Base-by-base conservation (phyloP, 441 rosid species). In the Adansonia rubrostipa region DNA sequence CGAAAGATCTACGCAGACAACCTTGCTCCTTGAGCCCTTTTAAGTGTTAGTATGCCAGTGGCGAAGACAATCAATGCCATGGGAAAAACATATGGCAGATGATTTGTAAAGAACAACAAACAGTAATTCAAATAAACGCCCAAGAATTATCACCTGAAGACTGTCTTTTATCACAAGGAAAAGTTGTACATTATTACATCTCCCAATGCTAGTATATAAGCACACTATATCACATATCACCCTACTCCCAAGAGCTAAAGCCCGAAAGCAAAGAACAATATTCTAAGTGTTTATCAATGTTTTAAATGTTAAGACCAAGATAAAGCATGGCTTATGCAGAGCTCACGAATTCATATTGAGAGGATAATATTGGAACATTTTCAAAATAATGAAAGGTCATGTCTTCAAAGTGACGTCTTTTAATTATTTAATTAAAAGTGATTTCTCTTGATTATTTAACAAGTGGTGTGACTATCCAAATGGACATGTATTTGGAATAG, bases 11-110 rank as follows among this genome's bases (percentile, higher is more conserved):
- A 71, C 98, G 97, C 40, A 96, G 87, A 77, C 99, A 97, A 44
- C 98, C 98, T 89, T 96, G 99, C 82, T 88, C 88, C 86, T 90
- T 92, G n/a, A 96, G 91, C 76, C 99, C 93, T 85, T 36, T 93
- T 96, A 22, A 96, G 78, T 13, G 96, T 92, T 71, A 96, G 90
- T 98, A 96, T 96, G 62, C 85, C 86, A 80, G 89, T 84, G 47
- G 97, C 95, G 80, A 91, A 83, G 79, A 91, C 83, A 78, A 91
- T 86, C 86, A 96, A 80, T 28, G 83, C 78, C 77, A 82, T 85
- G 9, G 98, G 98, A 83, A 96, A 86, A 58, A 93, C 81, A 78
- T 92, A 94, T 44, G 89, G 79, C 85, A 92, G 82, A 85, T 92
- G 88, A 80, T 93, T 91, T 94, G 73, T 69, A 44, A 44, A 44